These are phyloP conservation scores for Mentha longifolia DNA, from an alignment of 257 asterid species.

Conservation along the genomic window DNA sequence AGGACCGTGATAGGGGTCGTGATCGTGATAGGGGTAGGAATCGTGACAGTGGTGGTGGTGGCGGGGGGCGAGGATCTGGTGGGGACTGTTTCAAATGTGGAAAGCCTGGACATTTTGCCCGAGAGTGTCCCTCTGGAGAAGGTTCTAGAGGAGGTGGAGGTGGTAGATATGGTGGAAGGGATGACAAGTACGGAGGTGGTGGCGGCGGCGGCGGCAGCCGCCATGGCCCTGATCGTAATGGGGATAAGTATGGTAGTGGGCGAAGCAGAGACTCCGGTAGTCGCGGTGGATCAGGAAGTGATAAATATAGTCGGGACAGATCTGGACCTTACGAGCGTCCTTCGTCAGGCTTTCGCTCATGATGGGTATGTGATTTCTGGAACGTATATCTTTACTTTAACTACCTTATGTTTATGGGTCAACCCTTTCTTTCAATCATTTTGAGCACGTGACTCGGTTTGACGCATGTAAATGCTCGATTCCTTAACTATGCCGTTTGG, in stretches of 20 bases:
- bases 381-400: no score
- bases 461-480: not conserved
- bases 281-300: constrained; percentile 68
- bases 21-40: constrained; percentile 57
- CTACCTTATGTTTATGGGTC: no score
- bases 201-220: constrained; percentile 70
- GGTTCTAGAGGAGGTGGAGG: constrained; percentile 59
- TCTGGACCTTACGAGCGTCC: constrained; percentile 96
- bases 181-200: constrained; percentile 59
- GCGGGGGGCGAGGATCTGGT: constrained; percentile 81
- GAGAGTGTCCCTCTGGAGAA: constrained; percentile 88
- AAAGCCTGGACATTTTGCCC: constrained; percentile 94
- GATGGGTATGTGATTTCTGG: constrained; percentile 28
- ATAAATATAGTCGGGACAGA: constrained; percentile 75
- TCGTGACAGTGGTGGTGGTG: constrained; percentile 55
- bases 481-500: not conserved
- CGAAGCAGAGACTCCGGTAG: constrained; percentile 61
- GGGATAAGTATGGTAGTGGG: constrained; percentile 74
- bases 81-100: constrained; percentile 96
- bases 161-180: constrained; percentile 66
- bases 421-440: not conserved
- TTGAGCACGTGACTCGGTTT: not conserved
- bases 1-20: constrained; percentile 62
- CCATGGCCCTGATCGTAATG: constrained; percentile 85
- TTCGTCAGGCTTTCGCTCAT: constrained; percentile 50